Evolutionary conservation across 129 eudicot genomes (phyloP).

Genomic region (Centella asiatica): DNA sequence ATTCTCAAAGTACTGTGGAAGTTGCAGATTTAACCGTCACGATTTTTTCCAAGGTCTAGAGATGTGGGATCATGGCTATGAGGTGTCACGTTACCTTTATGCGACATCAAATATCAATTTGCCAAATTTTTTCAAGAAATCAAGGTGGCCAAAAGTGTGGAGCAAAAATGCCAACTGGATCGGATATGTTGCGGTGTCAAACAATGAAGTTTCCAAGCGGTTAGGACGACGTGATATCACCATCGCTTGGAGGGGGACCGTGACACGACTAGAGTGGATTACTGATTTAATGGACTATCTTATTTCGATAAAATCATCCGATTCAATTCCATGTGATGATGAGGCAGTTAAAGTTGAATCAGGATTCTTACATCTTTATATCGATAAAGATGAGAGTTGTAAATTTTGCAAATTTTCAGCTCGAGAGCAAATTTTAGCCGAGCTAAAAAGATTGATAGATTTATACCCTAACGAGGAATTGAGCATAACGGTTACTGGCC

Average conservation of each 20-base stretch:
- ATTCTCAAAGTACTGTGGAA: constrained; percentile 40
- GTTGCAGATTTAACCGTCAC: constrained; percentile 22
- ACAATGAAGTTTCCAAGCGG: constrained; percentile 29
- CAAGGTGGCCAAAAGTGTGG: constrained; percentile 42
- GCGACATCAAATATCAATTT: constrained; percentile 42
- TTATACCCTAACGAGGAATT: constrained; percentile 28
- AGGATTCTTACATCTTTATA: constrained; percentile 49
- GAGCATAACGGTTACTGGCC: constrained; percentile 51
- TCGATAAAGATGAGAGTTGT: constrained; percentile 29
- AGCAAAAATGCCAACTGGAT: constrained; percentile 57
- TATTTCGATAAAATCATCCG: constrained; percentile 16
- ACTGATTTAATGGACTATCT: constrained; percentile 30
- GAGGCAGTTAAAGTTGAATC: constrained; percentile 37
- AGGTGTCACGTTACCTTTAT: constrained; percentile 29
- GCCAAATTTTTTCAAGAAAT: constrained; percentile 43
- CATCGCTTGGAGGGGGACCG: constrained; percentile 56
- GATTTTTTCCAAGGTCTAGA: constrained; percentile 27
- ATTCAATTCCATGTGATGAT: constrained; percentile 39
- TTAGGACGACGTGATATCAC: constrained; percentile 46
- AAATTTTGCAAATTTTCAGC: constrained; percentile 28
- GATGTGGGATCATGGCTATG: constrained; percentile 34
- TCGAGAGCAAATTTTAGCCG: constrained; percentile 31
- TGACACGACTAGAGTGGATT: constrained; percentile 51
- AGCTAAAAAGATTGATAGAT: constrained; percentile 27
- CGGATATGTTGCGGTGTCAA: constrained; percentile 45